These are phyloP conservation scores for Ilyonectria robusta DNA, from an alignment of 2,329 filamentous ascomycete genomes.

Conservation along the genomic window DNA sequence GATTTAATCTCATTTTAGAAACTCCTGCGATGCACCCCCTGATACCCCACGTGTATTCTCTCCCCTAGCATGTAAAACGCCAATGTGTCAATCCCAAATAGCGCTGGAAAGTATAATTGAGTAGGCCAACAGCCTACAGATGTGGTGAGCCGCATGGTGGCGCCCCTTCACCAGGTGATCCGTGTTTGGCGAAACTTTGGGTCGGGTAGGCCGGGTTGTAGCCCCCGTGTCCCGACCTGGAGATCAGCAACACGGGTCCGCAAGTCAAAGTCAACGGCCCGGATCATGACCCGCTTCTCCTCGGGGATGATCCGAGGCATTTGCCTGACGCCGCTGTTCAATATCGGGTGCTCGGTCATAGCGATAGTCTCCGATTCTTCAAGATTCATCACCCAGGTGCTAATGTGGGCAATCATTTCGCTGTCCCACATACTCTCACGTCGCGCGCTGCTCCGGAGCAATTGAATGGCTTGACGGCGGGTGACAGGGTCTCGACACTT, in stretches of 20 bases:
- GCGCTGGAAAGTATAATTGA: background rate
- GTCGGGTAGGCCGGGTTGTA: conserved; percentile 63
- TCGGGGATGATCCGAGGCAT: conserved; percentile 59
- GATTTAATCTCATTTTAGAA: background rate
- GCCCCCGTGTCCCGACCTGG: conserved; percentile 67
- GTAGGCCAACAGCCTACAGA: background rate
- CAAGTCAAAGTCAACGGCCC: conserved; percentile 70
- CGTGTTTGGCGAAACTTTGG: conserved; percentile 61
- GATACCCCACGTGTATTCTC: background rate
- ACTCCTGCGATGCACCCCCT: background rate
- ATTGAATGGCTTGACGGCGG: conserved; percentile 72
- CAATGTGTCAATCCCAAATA: background rate
- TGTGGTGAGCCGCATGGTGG: background rate
- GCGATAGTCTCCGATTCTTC: conserved; percentile 64
- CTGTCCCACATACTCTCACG: conserved; percentile 81
- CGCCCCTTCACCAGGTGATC: conserved; percentile 62
- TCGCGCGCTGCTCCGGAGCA: conserved; percentile 71
- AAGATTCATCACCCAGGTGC: conserved; percentile 67
- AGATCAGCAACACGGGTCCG: conserved; percentile 64
- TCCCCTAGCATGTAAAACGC: background rate
- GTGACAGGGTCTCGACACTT: conserved; percentile 73
- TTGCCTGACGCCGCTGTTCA: conserved; percentile 25
- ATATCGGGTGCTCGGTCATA: conserved; percentile 32
- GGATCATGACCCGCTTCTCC: conserved; percentile 69
- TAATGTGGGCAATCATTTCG: conserved; percentile 69